Evolutionary conservation across 192 early-diverging fungal genomes (phyloP).

Genomic region (Kickxella alabastrina): DNA sequence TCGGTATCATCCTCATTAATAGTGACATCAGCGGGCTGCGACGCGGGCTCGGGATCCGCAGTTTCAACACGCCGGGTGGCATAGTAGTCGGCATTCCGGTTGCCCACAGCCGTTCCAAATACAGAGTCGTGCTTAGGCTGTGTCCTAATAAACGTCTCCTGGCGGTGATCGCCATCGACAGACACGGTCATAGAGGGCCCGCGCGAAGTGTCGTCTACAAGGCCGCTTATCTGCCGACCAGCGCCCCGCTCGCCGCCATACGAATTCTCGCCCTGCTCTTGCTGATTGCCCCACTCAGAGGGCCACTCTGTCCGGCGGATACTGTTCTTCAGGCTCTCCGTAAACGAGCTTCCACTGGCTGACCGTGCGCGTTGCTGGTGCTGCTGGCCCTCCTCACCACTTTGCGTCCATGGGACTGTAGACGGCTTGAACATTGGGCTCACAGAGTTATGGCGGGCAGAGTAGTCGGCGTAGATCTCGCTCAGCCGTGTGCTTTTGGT

Average conservation of each 20-base stretch:
- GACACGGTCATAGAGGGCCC: conserved; percentile 27
- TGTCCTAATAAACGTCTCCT: background rate
- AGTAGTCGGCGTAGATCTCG: conserved; percentile 54
- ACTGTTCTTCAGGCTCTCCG: conserved; percentile 42
- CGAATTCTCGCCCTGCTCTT: conserved; percentile 10
- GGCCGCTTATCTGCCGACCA: conserved; percentile 21
- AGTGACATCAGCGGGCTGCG: background rate
- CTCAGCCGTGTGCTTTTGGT: conserved; percentile 51
- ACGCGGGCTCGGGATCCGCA: background rate
- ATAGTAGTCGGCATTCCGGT: background rate
- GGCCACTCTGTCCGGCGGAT: conserved; percentile 28
- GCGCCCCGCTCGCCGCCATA: conserved; percentile 23
- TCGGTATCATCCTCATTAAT: background rate
- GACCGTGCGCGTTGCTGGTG: conserved; percentile 8
- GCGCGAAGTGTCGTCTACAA: conserved; percentile 26
- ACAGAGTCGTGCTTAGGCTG: conserved; percentile 10
- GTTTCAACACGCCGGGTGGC: background rate
- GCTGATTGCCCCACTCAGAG: conserved; percentile 14
- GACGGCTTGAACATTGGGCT: conserved; percentile 35
- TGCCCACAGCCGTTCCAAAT: background rate
- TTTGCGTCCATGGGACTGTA: conserved; percentile 3
- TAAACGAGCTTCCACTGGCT: conserved; percentile 38
- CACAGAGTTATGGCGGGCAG: conserved; percentile 48
- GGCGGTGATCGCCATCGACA: background rate
- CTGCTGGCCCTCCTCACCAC: background rate